Base-by-base conservation (phyloP, 2,329 filamentous ascomycete genomes). In the Diplodia intermedia region DNA sequence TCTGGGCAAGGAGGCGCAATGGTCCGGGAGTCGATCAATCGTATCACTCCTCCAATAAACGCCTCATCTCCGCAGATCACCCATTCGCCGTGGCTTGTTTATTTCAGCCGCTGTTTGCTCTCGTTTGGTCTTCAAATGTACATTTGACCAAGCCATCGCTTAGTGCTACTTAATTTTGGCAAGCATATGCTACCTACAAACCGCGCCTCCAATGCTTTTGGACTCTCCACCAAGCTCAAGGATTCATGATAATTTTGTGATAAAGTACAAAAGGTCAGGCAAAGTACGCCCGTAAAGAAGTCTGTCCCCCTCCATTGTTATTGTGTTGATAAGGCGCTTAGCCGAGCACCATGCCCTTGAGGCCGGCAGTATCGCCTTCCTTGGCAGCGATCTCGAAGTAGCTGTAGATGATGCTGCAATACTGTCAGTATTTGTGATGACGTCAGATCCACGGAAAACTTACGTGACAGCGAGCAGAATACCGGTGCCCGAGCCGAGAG, bases 371-470 rank as follows among this genome's bases (percentile, higher is more conserved):
- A 80, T 99, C 95, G 75, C 95, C 95, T 83, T 99, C 95, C 84
- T 97, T 97, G 76, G 96, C 96, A 29, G 95, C 95, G 77, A 99
- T 99, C 82, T 99, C 95, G 77, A 99, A 99, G 85, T 99, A 99
- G 72, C 94, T 93, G 82, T 99, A 99, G 82, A 99, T 99, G 80
- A 99, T 99, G 70, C 93, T 96, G 74, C 18, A 18, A 18, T 14
- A 1, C 31, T n/a, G 75, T 73, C 73, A 80, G 70, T 55, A 40
- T 31, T 3, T 26, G 18, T 31, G 67, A 56, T 2, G 14, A 11
- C 3, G 62, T 33, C 60, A 26, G 55, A 5, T 49, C 43, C 8
- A 23, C 20, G 56, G 26, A 60, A 66, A 74, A 91, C 92, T 91
- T 89, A 96, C 90, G 96, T 99, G 79, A 99, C 95, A 81, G 95